phyloP scores from a whole-genome alignment of 495 filamentous ascomycete species.

The Mytilinidion resinicola region DNA sequence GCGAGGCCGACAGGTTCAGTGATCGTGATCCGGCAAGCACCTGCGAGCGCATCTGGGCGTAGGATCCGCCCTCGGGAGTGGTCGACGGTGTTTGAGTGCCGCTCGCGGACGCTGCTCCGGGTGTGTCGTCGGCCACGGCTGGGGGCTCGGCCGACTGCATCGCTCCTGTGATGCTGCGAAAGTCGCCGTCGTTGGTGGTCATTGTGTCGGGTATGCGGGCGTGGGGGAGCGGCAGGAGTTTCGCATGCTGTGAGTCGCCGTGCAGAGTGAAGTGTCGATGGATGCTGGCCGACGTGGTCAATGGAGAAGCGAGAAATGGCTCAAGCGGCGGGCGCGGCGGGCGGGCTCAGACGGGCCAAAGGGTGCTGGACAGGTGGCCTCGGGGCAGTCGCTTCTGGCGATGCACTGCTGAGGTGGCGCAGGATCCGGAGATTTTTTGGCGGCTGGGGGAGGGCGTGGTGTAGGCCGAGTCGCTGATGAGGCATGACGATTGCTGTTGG shows the following conservation, averaged over 20 bases:
- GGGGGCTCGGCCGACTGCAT: constrained; percentile 26
- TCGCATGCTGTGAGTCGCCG: constrained; percentile 16
- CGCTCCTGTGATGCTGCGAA: constrained; percentile 24
- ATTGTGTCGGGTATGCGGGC: constrained; percentile 12
- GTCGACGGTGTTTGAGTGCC: constrained; percentile 8
- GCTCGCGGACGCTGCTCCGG: constrained; percentile 5
- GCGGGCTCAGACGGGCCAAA: too few relatives aligned
- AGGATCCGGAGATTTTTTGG: too few relatives aligned
- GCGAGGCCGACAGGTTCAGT: constrained; percentile 20
- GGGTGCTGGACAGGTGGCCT: too few relatives aligned
- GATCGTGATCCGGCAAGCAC: constrained; percentile 18
- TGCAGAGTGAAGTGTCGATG: too few relatives aligned
- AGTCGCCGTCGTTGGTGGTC: constrained; percentile 19
- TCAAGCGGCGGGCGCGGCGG: too few relatives aligned
- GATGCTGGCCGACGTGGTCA: too few relatives aligned
- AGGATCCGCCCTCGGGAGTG: constrained; percentile 11
- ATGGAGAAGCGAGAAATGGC: too few relatives aligned
- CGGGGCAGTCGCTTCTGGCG: too few relatives aligned
- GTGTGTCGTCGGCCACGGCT: neutral
- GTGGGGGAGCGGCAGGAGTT: constrained; percentile 12
- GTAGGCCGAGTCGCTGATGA: too few relatives aligned
- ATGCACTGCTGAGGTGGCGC: too few relatives aligned
- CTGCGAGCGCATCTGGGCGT: constrained; percentile 8
- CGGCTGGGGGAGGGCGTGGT: too few relatives aligned
- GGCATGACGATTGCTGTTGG: too few relatives aligned